Evolutionary conservation across 1,284 basidiomycete species (phyloP).

Genomic region (Sphaerobolus stellatus): DNA sequence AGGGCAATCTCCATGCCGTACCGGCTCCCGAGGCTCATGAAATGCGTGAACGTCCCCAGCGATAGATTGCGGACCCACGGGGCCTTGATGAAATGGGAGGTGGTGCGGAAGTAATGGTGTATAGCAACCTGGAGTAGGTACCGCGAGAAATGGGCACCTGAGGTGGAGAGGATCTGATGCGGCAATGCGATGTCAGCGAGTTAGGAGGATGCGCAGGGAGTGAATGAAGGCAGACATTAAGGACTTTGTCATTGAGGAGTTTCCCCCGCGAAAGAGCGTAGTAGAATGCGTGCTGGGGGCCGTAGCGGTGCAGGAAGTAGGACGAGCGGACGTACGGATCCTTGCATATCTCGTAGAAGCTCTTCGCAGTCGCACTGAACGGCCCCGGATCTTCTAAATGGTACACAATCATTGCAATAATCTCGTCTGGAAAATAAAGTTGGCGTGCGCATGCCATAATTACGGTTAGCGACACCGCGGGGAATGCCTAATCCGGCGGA

Average conservation of each 20-base stretch:
- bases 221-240: conserved; percentile 56
- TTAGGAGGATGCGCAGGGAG: conserved; percentile 13
- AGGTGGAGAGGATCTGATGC: conserved; percentile 62
- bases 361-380: conserved; percentile 55
- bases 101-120: conserved; percentile 71
- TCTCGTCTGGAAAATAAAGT: conserved; percentile 64
- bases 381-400: conserved; percentile 63
- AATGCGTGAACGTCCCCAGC: conserved; percentile 58
- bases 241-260: conserved; percentile 59
- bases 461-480: too few relatives aligned
- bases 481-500: too few relatives aligned
- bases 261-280: conserved; percentile 67
- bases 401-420: conserved; percentile 69
- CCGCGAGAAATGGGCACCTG: conserved; percentile 72
- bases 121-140: conserved; percentile 74
- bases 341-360: conserved; percentile 60
- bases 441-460: too few relatives aligned
- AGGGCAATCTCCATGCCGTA: conserved; percentile 64
- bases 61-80: conserved; percentile 66
- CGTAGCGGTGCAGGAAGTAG: conserved; percentile 72
- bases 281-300: conserved; percentile 64
- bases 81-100: conserved; percentile 68
- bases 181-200: conserved; percentile 15
- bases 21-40: conserved; percentile 55
- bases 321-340: conserved; percentile 72